Percentiles rank a stretch among this genome's conserved stretches.
Conservation (phyloP, 176 grass and related monocot species). For the Carex pumila region DNA sequence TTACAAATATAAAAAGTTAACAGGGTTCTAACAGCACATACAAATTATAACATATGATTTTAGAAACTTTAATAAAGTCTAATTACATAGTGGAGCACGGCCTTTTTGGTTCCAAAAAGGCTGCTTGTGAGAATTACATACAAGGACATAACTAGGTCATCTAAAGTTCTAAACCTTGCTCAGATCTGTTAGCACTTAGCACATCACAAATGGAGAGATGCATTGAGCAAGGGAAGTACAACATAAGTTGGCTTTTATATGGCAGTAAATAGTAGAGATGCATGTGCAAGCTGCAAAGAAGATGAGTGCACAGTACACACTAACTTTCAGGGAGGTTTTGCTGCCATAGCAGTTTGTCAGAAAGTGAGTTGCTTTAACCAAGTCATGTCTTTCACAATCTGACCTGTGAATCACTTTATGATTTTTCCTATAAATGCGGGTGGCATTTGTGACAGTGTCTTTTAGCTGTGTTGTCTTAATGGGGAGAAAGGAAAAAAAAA, state of each 20-base stretch:
- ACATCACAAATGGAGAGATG: neutral
- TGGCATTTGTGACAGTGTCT: conserved; percentile 20
- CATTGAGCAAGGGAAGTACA: conserved; percentile 11
- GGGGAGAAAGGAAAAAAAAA: neutral
- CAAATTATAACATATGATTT: neutral
- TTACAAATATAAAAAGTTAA: neutral
- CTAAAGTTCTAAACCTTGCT: neutral
- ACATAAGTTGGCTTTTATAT: conserved; percentile 7
- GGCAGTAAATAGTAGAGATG: conserved; percentile 20
- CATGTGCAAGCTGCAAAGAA: conserved; percentile 12
- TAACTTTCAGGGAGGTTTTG: conserved; percentile 11
- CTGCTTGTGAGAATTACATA: neutral
- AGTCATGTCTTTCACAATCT: conserved; percentile 23
- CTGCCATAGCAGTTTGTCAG: conserved; percentile 12
- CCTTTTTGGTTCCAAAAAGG: neutral
- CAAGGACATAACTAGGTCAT: neutral
- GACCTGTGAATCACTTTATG: conserved; percentile 26
- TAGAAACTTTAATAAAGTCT: neutral
- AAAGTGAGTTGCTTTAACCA: conserved; percentile 24
- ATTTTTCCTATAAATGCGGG: conserved; percentile 21
- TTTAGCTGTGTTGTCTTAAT: conserved; percentile 15
- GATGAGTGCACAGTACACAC: neutral
- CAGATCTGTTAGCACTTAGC: conserved; percentile 7
- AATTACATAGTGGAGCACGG: neutral
- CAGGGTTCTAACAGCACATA: too few relatives aligned